Base-by-base conservation (phyloP, 2,329 filamentous ascomycete species). In the Fonsecaea monophora region DNA sequence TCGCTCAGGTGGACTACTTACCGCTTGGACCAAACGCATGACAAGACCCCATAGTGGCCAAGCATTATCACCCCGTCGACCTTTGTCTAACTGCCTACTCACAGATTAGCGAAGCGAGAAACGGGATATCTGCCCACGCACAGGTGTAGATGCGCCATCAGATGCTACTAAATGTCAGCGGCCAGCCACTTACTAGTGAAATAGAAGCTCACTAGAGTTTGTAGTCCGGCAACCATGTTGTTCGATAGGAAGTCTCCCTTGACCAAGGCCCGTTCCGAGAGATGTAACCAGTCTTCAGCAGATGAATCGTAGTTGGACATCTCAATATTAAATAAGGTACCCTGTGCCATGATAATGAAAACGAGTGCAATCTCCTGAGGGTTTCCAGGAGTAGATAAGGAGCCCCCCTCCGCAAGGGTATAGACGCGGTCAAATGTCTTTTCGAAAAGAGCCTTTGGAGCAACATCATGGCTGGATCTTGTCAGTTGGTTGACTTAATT, bases 301-400 rank as follows among this genome's bases (percentile, higher is more conserved):
- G 63, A 65, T 18, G 63, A 9, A 45, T 65, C 63, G 32, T 55
- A 50, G 37, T 50, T 53, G 32, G 63, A 57, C 63, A 65, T 65
- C 40, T 65, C 63, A 56, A 65, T 65, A n/a, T 65, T 65, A 30
- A 53, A 65, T 57, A 65, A 61, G 56, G 63, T 65, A 1, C 63
- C 63, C 30, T 65, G 63, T 35, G 63, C 63, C 40, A 65, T 35
- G 57, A 65, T 55, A 3, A 65, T 61, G 48, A 54, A 65, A 54
- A 65, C 62, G 18, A 65, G 62, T 5, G 62, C 63, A 42, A 65
- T 60, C 57, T 65, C 63, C 34, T 65, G 63, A n/a, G 57, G 45
- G 21, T 35, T 61, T 4, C 54, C 42, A 25, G 56, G 25, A 8
- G 63, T 9, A 21, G 56, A 61, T n/a, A 42, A 48, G 4, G 48